phyloP scores from a whole-genome alignment of 306 rosid species.

The Vigna nakashimae region DNA sequence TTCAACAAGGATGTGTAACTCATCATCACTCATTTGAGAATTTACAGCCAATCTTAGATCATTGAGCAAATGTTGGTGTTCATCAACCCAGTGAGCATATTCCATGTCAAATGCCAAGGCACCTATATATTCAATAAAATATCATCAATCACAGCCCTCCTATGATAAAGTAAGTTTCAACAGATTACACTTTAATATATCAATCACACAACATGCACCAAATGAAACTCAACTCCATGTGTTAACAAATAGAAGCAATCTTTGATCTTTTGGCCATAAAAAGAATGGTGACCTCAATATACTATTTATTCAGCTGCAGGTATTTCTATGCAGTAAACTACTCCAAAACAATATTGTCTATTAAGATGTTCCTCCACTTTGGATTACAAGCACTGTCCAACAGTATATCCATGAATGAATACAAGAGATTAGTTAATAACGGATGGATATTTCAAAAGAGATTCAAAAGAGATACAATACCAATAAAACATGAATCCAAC shows the following conservation, averaged over 20 bases:
- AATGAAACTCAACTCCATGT: neutral
- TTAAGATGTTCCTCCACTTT: too few species aligned
- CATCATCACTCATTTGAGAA: conserved; percentile 76
- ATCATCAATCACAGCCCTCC: neutral
- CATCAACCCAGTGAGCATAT: conserved; percentile 81
- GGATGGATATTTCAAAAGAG: too few species aligned
- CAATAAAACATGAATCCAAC: too few species aligned
- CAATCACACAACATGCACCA: neutral
- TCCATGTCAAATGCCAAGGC: conserved; percentile 77
- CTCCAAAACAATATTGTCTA: neutral
- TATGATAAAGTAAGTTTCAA: neutral
- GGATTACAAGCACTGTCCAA: neutral
- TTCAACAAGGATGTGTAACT: conserved; percentile 69
- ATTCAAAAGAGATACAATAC: too few species aligned
- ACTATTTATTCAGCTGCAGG: neutral
- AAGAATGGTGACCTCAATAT: neutral
- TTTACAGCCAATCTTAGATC: conserved; percentile 71
- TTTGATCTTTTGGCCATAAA: neutral
- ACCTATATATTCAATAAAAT: conserved; percentile 51
- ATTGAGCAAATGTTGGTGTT: conserved; percentile 68
- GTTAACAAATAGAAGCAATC: neutral
- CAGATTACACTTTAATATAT: neutral
- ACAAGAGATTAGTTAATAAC: too few species aligned
- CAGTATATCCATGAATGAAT: neutral
- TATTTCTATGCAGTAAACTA: neutral